phyloP scores from a whole-genome alignment of 371 early-diverging fungal genomes.

The Lichtheimia ornata region DNA sequence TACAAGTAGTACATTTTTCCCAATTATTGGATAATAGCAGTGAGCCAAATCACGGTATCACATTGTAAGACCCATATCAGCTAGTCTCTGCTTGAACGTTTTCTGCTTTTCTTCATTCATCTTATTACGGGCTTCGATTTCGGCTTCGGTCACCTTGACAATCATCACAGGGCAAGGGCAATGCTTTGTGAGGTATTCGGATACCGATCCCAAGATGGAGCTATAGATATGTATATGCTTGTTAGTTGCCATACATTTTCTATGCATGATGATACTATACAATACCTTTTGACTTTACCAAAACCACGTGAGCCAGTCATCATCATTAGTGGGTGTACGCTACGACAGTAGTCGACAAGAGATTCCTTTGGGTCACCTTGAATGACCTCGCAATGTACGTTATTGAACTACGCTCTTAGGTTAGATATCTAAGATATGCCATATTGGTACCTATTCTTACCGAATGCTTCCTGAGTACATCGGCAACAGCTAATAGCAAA shows the following conservation, averaged over 20 bases:
- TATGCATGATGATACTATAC: too few species aligned
- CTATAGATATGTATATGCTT: constrained; percentile 3
- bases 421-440: not conserved
- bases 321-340: constrained; percentile 27
- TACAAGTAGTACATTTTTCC: not conserved
- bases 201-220: constrained; percentile 38
- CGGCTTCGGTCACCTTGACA: constrained; percentile 26
- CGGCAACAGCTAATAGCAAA: constrained; percentile 7
- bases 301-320: constrained; percentile 32
- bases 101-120: constrained; percentile 2
- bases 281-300: constrained; percentile 31
- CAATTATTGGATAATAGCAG: not conserved
- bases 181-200: constrained; percentile 26
- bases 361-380: constrained; percentile 39
- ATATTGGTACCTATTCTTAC: not conserved
- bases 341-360: constrained; percentile 32
- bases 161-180: constrained; percentile 44
- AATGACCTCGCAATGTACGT: constrained; percentile 31
- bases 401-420: constrained; percentile 22
- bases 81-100: not conserved
- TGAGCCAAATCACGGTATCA: not conserved
- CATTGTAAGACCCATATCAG: not conserved
- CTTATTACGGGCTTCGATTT: constrained; percentile 29
- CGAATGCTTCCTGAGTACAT: constrained; percentile 9
- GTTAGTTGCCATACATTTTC: not conserved